These are phyloP conservation scores for Fonsecaea erecta DNA, from an alignment of 2,329 filamentous ascomycete genomes.

Conservation along the genomic window DNA sequence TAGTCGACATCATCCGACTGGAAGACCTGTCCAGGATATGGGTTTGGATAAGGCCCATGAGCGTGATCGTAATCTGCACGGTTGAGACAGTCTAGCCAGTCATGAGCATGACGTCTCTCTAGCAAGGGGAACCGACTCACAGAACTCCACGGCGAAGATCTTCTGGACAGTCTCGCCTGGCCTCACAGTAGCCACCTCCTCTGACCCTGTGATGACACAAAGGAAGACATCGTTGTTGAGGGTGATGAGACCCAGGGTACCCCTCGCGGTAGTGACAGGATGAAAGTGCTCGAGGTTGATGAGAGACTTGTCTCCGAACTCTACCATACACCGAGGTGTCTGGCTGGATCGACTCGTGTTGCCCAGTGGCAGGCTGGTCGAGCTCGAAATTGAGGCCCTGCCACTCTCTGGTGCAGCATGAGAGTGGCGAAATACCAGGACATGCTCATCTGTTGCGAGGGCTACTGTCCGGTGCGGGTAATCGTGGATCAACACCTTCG, in stretches of 20 bases:
- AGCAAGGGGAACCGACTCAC: conserved; percentile 41
- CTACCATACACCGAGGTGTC: conserved; percentile 76
- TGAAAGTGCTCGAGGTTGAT: conserved; percentile 77
- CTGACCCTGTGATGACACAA: conserved; percentile 81
- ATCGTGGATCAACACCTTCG: conserved; percentile 83
- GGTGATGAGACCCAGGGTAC: conserved; percentile 85
- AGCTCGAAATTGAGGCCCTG: conserved; percentile 46
- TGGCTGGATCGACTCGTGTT: conserved; percentile 33
- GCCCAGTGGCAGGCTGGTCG: conserved; percentile 37
- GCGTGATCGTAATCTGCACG: conserved; percentile 83
- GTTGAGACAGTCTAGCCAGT: conserved; percentile 76
- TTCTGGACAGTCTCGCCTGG: conserved; percentile 88
- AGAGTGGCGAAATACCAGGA: conserved; percentile 82
- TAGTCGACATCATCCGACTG: conserved; percentile 59
- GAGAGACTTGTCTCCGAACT: conserved; percentile 71
- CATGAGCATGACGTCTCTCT: conserved; percentile 25
- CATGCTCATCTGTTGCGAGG: conserved; percentile 77
- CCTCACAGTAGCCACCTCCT: conserved; percentile 77
- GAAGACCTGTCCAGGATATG: conserved; percentile 59
- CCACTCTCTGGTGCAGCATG: conserved; percentile 61
- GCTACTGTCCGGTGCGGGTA: conserved; percentile 86
- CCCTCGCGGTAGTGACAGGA: conserved; percentile 76
- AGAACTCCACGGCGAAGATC: conserved; percentile 85
- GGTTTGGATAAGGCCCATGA: conserved; percentile 58
- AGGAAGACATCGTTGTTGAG: conserved; percentile 85